Evolutionary conservation across 192 early-diverging fungal species (phyloP), one percentile per base, ranked within the genome.

Genomic region (Umbelopsis ramanniana): DNA sequence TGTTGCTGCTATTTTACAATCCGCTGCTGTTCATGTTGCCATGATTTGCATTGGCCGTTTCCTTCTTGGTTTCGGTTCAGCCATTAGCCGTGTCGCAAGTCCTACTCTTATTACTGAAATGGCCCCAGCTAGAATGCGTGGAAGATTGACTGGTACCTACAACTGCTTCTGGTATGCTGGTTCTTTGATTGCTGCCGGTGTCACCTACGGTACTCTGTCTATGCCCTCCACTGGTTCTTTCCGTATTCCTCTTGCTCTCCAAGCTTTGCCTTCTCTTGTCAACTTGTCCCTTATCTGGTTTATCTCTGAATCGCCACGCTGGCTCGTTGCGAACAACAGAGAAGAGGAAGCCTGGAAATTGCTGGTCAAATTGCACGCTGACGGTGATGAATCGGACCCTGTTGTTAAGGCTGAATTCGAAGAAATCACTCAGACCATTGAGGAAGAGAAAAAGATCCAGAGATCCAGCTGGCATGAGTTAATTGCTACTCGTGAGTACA

Each of bases 11-110:
- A 77, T 85, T 48, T 79, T 94, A 53, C 93, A 96, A 74, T 84
- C 88, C 21, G 81, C 81, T 7, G 55, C 88, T 19, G 77, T 76
- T 26, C 81, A 81, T 60, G 77, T 82, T 63, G 84, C 69, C 38
- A 83, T 91, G 84, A 82, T 94, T 23, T 82, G 88, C 40, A 79
- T 77, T 46, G 93, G 93, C 50, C 90, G 95, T 43, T 82, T 92
- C 74, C 77, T 96, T 70, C 84, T 87, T 57, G 95, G 95, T 67
- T 55, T 93, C 22, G 90, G 88, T 54, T 86, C 93, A 57, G 95
- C 93, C 78, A 80, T 87, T 15, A 78, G 87, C 23, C 82, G 84
- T n/a, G 86, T 88, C 78, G 81, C 82, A 6, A 88, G 90, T 0
- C 85, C 88, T 15, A 73, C 89, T 22, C 77, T 60, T 46, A 85